These are phyloP conservation scores for Talaromyces islandicus DNA, from an alignment of 2,329 filamentous ascomycete species.

Conservation along the genomic window DNA sequence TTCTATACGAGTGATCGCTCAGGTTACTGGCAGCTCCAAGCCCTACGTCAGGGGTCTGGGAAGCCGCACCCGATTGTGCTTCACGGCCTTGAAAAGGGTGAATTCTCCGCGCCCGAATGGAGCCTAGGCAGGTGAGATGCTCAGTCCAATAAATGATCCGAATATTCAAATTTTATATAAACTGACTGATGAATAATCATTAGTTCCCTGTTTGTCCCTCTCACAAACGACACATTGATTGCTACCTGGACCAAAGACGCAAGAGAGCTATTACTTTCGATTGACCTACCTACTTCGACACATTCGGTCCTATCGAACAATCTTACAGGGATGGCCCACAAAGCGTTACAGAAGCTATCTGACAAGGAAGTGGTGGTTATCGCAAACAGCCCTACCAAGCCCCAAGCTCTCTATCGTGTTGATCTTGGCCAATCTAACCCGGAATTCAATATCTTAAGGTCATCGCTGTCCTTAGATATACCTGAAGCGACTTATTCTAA, in stretches of 20 bases:
- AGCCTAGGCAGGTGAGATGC: constrained; percentile 20
- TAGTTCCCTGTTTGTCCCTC: constrained; percentile 28
- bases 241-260: constrained; percentile 31
- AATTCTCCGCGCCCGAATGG: constrained; percentile 26
- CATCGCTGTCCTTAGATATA: constrained; percentile 7
- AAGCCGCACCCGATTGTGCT: constrained; percentile 23
- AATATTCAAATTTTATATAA: not conserved
- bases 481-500: constrained; percentile 26
- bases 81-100: constrained; percentile 35
- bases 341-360: constrained; percentile 31
- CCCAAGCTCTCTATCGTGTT: constrained; percentile 2
- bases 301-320: constrained; percentile 26
- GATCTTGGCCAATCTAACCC: not conserved
- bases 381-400: constrained; percentile 17
- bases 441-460: not conserved
- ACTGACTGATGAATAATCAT: not conserved
- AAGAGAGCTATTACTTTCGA: constrained; percentile 28
- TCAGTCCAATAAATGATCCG: too few relatives aligned
- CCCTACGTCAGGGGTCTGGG: constrained; percentile 21
- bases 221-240: constrained; percentile 31
- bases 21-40: constrained; percentile 46
- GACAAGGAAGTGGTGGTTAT: constrained; percentile 34
- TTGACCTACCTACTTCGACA: constrained; percentile 29
- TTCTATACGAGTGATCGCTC: constrained; percentile 45
- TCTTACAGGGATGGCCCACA: constrained; percentile 28